phyloP scores from a whole-genome alignment of 2,329 filamentous ascomycete species.

The Penicillium sp. region DNA sequence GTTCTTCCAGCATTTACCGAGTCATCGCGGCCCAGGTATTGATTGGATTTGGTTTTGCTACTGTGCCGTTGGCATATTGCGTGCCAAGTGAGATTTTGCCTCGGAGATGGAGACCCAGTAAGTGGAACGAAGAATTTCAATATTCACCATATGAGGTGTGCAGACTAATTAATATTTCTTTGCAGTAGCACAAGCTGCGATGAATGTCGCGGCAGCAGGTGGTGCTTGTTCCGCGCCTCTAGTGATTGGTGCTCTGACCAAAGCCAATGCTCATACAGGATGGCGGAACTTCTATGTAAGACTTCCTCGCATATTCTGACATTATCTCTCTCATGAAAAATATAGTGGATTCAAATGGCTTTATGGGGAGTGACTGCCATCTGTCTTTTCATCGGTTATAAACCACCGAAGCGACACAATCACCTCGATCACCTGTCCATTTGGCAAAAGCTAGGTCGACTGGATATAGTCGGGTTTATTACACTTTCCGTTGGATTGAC shows the following conservation, averaged over 20 bases:
- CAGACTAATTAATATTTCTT: neutral
- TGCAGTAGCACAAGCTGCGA: conserved; percentile 1
- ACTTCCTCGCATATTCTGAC: no score
- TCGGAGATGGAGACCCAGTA: conserved; percentile 10
- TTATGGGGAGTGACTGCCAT: no score
- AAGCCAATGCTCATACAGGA: no score
- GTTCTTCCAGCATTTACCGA: no score
- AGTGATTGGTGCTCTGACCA: no score
- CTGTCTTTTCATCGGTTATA: no score
- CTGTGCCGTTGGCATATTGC: conserved; percentile 11
- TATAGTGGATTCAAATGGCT: no score
- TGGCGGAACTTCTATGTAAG: no score
- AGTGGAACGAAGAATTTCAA: neutral
- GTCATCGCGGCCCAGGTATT: neutral
- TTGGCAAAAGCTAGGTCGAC: conserved; percentile 7
- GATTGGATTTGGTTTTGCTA: conserved; percentile 10
- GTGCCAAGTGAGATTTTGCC: conserved; percentile 10
- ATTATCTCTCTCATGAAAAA: no score
- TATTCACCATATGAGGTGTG: neutral
- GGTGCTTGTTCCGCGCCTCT: no score
- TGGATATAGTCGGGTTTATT: conserved; percentile 8
- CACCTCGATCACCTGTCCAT: conserved; percentile 7
- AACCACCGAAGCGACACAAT: conserved; percentile 7
- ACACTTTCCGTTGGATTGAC: conserved; percentile 7
- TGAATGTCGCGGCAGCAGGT: neutral